Percentiles rank a stretch among this genome's conserved stretches.
phyloP scores from a whole-genome alignment of 2,329 filamentous ascomycete genomes.

The Ophidiomyces ophidiicola region DNA sequence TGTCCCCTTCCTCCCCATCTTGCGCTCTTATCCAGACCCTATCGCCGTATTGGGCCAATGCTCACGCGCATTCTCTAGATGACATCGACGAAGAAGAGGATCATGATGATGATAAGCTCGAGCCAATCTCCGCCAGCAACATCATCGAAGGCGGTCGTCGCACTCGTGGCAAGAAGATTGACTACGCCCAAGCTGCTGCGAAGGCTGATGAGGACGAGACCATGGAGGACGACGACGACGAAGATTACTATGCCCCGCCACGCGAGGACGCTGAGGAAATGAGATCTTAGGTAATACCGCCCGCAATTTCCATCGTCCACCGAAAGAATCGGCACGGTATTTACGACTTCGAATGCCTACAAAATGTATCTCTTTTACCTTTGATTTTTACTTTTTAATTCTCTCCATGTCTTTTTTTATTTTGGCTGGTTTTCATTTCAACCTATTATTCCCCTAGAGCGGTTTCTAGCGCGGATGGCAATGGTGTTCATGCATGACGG shows the following conservation, averaged over 20 bases:
- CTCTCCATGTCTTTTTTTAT: too few relatives aligned
- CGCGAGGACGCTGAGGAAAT: constrained; percentile 26
- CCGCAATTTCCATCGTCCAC: too few relatives aligned
- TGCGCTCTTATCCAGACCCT: constrained; percentile 13
- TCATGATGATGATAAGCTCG: constrained; percentile 52
- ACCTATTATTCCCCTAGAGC: too few relatives aligned
- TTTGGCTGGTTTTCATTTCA: too few relatives aligned
- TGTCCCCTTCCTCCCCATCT: neutral
- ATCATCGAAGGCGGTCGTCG: constrained; percentile 68
- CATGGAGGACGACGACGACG: constrained; percentile 47
- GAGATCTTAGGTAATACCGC: constrained; percentile 3
- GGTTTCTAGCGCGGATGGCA: too few relatives aligned
- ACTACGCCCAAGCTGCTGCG: constrained; percentile 81
- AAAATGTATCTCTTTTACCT: too few relatives aligned
- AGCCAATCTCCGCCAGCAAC: constrained; percentile 83
- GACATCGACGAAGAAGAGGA: constrained; percentile 59
- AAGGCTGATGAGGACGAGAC: constrained; percentile 61
- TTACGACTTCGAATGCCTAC: too few relatives aligned
- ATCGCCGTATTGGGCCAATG: constrained; percentile 16
- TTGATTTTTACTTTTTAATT: too few relatives aligned
- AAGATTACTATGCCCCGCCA: constrained; percentile 31
- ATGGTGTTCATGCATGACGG: too few relatives aligned
- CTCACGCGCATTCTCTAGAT: constrained; percentile 21
- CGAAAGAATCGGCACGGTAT: too few relatives aligned
- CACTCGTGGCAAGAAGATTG: constrained; percentile 83